These are phyloP conservation scores for Cruciata laevipes DNA, from an alignment of 257 asterid genomes.

Conservation along the genomic window DNA sequence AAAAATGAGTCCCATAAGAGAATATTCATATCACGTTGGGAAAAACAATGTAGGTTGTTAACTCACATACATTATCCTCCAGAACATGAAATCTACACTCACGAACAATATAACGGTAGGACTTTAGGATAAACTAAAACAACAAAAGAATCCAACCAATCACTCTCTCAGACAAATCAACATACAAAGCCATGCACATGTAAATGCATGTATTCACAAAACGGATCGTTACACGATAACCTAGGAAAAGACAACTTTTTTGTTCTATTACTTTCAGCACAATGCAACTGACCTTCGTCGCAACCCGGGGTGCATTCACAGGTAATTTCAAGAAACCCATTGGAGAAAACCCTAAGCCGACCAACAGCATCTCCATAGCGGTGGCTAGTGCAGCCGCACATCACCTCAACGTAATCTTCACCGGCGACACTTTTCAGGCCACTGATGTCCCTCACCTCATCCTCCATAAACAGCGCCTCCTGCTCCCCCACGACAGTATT, in stretches of 20 bases:
- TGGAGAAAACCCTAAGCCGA: conserved; percentile 49
- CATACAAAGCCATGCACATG: conserved; percentile 26
- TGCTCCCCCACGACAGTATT: conserved; percentile 1
- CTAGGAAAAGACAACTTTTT: neutral
- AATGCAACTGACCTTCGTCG: conserved; percentile 30
- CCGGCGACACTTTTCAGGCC: conserved; percentile 28
- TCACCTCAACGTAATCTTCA: conserved; percentile 50
- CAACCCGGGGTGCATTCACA: conserved; percentile 62
- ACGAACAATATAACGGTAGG: no score
- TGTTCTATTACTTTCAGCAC: neutral
- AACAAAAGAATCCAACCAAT: neutral
- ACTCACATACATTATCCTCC: no score
- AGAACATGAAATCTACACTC: no score
- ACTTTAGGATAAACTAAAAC: neutral
- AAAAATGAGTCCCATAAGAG: neutral
- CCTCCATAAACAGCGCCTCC: conserved; percentile 29
- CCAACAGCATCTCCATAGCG: conserved; percentile 63
- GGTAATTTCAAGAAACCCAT: conserved; percentile 46
- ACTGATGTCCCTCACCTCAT: conserved; percentile 35
- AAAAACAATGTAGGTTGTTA: conserved; percentile 20
- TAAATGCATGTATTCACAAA: conserved; percentile 26
- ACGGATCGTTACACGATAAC: conserved; percentile 14
- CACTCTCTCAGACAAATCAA: conserved; percentile 23
- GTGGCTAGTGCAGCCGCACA: conserved; percentile 59
- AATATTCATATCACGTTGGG: conserved; percentile 10